A percentile compares a stretch with the other conserved stretches of the same genome.
Conservation (phyloP, 805 yeast species). For the Candida khao-thaluensis region DNA sequence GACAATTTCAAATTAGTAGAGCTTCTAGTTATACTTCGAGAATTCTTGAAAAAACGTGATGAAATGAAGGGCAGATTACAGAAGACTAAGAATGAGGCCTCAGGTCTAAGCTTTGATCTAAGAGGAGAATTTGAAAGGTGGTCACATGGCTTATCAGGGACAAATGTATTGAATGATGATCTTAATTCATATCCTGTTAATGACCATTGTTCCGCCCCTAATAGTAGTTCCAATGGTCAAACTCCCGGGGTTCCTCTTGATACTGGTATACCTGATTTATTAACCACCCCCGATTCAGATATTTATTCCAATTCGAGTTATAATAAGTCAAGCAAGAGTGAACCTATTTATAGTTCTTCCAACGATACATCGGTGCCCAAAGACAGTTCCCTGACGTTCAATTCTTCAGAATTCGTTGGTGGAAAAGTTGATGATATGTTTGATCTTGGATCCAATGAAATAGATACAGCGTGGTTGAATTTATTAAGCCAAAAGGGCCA, state of each 20-base stretch:
- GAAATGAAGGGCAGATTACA: neutral
- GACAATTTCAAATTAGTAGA: slow-evolving; percentile 7
- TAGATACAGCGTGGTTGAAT: slow-evolving; percentile 11
- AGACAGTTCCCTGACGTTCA: neutral
- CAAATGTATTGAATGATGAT: neutral
- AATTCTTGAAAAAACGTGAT: slow-evolving; percentile 6
- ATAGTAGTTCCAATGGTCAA: slow-evolving; percentile 1
- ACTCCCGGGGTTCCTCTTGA: slow-evolving; percentile 1
- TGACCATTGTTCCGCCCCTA: slow-evolving; percentile 1
- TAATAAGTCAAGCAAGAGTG: slow-evolving; percentile 2
- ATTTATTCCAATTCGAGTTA: slow-evolving; percentile 8
- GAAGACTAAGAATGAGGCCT: neutral
- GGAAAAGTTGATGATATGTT: neutral
- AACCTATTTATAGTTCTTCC: neutral
- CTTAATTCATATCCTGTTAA: neutral
- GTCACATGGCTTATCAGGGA: neutral
- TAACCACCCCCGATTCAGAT: slow-evolving; percentile 10
- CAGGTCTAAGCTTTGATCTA: too few relatives aligned
- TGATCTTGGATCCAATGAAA: slow-evolving; percentile 3
- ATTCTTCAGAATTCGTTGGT: neutral
- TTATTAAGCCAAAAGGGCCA: slow-evolving; percentile 8
- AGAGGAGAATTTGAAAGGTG: slow-evolving; percentile 6
- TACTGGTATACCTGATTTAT: neutral
- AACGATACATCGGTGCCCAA: neutral
- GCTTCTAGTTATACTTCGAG: slow-evolving; percentile 2